Percentiles rank a stretch among this genome's conserved stretches.
Evolutionary conservation across 2,329 filamentous ascomycete genomes (phyloP).

Genomic region (Neonectria ditissima): DNA sequence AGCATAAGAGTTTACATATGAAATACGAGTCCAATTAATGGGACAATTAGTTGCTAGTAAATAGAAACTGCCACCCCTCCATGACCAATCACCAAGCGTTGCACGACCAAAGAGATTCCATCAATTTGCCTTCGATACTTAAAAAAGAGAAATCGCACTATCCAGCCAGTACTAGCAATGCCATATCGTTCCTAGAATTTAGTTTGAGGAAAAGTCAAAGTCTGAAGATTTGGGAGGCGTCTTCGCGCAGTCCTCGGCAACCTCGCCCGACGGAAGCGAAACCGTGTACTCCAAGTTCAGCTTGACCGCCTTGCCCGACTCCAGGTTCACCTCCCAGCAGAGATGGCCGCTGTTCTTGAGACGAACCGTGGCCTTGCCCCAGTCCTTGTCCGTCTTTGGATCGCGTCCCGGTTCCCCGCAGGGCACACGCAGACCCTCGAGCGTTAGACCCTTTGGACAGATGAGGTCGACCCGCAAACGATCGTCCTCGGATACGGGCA

Average conservation of each 20-base stretch:
- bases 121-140: neutral
- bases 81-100: neutral
- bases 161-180: neutral
- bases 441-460: slow-evolving; percentile 60
- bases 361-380: slow-evolving; percentile 66
- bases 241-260: slow-evolving; percentile 36
- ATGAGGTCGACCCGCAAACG: slow-evolving; percentile 63
- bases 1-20: neutral
- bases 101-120: neutral
- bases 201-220: neutral
- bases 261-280: slow-evolving; percentile 64
- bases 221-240: neutral
- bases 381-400: slow-evolving; percentile 52
- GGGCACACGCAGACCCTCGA: slow-evolving; percentile 52
- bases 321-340: slow-evolving; percentile 68
- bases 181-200: neutral
- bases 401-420: slow-evolving; percentile 50
- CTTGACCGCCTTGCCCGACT: slow-evolving; percentile 67
- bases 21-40: neutral
- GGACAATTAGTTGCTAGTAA: neutral
- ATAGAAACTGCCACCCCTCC: neutral
- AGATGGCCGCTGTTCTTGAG: slow-evolving; percentile 70
- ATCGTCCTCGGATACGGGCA: slow-evolving; percentile 72
- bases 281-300: slow-evolving; percentile 72
- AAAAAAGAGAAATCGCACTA: neutral